Percentiles rank a stretch among this genome's conserved stretches.
Evolutionary conservation across 2,329 filamentous ascomycete species (phyloP).

Genomic region (Plectosphaerella plurivora): DNA sequence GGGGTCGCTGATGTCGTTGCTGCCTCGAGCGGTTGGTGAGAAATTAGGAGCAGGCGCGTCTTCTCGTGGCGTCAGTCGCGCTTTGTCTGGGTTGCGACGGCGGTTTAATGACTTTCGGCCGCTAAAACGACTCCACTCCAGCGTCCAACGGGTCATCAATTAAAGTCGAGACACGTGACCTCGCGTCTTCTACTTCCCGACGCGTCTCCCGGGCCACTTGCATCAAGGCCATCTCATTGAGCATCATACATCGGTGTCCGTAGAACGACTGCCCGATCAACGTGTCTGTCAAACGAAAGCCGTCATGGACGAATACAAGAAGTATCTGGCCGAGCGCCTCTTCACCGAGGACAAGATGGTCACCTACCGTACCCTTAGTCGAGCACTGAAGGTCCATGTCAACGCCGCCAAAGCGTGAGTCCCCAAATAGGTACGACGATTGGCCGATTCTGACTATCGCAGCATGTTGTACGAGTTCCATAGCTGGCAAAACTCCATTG

Average conservation of each 20-base stretch:
- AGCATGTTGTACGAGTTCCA: conserved; percentile 90
- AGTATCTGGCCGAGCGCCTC: conserved; percentile 70
- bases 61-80: too few species aligned
- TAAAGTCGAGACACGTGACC: conserved; percentile 25
- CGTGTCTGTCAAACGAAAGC: too few species aligned
- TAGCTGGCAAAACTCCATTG: conserved; percentile 69
- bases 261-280: neutral
- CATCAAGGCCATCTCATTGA: neutral
- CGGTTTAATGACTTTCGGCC: too few species aligned
- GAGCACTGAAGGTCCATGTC: conserved; percentile 77
- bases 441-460: conserved; percentile 37
- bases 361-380: conserved; percentile 81
- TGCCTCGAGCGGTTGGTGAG: too few species aligned
- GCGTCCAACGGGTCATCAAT: too few species aligned
- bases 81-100: too few species aligned
- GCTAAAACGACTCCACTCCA: too few species aligned
- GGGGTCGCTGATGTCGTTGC: too few species aligned
- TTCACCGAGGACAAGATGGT: conserved; percentile 73
- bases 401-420: conserved; percentile 84
- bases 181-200: conserved; percentile 18
- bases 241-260: neutral
- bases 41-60: too few species aligned
- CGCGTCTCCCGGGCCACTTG: neutral
- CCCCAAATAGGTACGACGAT: neutral
- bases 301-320: conserved; percentile 59